phyloP scores from a whole-genome alignment of 768 basidiomycete genomes.

The Saitozyma podzolica region DNA sequence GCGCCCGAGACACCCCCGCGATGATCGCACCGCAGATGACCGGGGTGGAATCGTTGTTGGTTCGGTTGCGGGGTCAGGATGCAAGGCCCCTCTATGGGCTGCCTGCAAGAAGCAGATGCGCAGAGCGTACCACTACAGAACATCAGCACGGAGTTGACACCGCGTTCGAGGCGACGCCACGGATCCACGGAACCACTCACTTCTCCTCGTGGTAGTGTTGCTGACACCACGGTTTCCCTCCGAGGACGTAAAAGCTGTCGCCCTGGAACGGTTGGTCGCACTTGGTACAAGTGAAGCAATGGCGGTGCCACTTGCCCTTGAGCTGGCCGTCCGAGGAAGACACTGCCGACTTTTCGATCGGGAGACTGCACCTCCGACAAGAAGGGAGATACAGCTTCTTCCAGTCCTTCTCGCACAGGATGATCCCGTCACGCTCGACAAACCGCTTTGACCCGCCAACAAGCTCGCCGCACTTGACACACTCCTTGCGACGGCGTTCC shows the following conservation, averaged over 20 bases:
- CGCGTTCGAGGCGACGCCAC: no score
- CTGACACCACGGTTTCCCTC: conserved; percentile 84
- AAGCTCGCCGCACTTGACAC: conserved; percentile 66
- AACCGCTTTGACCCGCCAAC: conserved; percentile 69
- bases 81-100: conserved; percentile 91
- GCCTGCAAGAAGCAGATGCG: conserved; percentile 71
- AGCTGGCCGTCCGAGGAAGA: conserved; percentile 89
- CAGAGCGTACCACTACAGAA: conserved; percentile 68
- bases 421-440: conserved; percentile 75
- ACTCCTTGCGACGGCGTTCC: conserved; percentile 52
- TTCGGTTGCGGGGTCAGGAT: conserved; percentile 68
- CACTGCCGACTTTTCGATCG: conserved; percentile 88
- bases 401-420: conserved; percentile 89
- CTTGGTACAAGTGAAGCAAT: conserved; percentile 82
- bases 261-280: conserved; percentile 90
- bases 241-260: conserved; percentile 86
- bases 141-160: background rate
- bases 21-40: conserved; percentile 81
- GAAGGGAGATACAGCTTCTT: conserved; percentile 95
- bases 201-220: conserved; percentile 93
- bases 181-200: conserved; percentile 34
- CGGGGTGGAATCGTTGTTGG: conserved; percentile 80
- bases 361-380: conserved; percentile 80
- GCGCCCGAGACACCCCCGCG: conserved; percentile 41
- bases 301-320: conserved; percentile 90